Evolutionary conservation across 345 rosid species (phyloP).

Genomic region (Populus deltoides): DNA sequence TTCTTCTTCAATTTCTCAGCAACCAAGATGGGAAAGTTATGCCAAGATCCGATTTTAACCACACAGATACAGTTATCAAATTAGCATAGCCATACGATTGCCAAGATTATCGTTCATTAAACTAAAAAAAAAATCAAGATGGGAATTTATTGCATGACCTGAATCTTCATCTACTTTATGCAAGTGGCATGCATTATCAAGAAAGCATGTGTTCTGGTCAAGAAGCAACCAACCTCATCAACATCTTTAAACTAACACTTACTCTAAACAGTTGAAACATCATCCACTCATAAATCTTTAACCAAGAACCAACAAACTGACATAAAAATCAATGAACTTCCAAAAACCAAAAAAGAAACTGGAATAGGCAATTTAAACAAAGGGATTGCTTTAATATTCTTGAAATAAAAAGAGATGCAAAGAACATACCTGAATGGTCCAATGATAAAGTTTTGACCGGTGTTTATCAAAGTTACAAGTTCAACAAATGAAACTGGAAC

Average conservation of each 20-base stretch:
- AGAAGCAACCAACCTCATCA: not conserved
- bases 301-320: not conserved
- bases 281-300: not conserved
- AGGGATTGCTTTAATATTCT: not conserved
- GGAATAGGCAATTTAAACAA: not conserved
- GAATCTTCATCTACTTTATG: constrained; percentile 6
- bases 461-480: not conserved
- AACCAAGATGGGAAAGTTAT: not conserved
- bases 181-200: constrained; percentile 7
- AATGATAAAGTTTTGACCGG: not conserved
- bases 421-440: not conserved
- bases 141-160: constrained; percentile 1
- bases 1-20: not conserved
- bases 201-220: not conserved
- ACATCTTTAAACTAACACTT: not conserved
- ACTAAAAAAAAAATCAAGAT: not conserved
- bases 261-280: not conserved
- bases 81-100: not conserved
- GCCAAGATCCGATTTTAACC: not conserved
- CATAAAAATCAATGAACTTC: not conserved
- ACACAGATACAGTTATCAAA: not conserved
- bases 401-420: not conserved
- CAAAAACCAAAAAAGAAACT: not conserved
- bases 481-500: not conserved
- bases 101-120: not conserved